Evolutionary conservation across 2,329 filamentous ascomycete genomes (phyloP).

Genomic region (Ceratocystis harringtonii): DNA sequence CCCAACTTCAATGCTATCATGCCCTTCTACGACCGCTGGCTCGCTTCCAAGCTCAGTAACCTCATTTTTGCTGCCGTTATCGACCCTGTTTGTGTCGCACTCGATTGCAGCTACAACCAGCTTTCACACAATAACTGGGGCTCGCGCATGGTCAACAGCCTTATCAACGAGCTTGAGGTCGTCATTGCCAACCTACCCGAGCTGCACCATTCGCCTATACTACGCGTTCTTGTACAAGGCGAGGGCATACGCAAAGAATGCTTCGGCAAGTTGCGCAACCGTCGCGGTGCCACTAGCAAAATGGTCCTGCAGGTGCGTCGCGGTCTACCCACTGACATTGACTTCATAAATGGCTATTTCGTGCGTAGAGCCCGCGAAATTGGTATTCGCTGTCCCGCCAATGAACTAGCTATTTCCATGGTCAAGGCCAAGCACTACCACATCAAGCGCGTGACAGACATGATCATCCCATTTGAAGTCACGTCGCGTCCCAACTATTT

Average conservation of each 20-base stretch:
- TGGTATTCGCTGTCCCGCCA: conserved; percentile 56
- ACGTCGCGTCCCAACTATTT: conserved; percentile 20
- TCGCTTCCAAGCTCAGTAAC: conserved; percentile 62
- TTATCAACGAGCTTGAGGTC: conserved; percentile 58
- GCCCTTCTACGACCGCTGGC: conserved; percentile 37
- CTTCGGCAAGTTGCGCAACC: conserved; percentile 40
- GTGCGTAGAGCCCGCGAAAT: conserved; percentile 55
- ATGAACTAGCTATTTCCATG: conserved; percentile 56
- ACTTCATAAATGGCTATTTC: conserved; percentile 83
- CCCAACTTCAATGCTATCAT: conserved; percentile 16
- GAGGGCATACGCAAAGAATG: conserved; percentile 46
- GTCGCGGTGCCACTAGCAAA: conserved; percentile 39
- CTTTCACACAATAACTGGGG: conserved; percentile 53
- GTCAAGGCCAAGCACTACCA: conserved; percentile 51
- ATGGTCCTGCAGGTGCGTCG: conserved; percentile 53
- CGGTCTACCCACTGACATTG: conserved; percentile 56
- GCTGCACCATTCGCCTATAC: conserved; percentile 43
- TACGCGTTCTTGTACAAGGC: conserved; percentile 41
- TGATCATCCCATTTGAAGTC: conserved; percentile 26
- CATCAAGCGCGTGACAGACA: conserved; percentile 23
- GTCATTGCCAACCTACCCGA: conserved; percentile 67
- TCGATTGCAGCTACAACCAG: conserved; percentile 60
- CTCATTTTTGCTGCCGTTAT: conserved; percentile 62
- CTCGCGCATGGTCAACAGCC: conserved; percentile 49
- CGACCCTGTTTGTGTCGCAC: conserved; percentile 65